Conservation (phyloP, 176 grass and related monocot species). For the Lolium multiflorum region DNA sequence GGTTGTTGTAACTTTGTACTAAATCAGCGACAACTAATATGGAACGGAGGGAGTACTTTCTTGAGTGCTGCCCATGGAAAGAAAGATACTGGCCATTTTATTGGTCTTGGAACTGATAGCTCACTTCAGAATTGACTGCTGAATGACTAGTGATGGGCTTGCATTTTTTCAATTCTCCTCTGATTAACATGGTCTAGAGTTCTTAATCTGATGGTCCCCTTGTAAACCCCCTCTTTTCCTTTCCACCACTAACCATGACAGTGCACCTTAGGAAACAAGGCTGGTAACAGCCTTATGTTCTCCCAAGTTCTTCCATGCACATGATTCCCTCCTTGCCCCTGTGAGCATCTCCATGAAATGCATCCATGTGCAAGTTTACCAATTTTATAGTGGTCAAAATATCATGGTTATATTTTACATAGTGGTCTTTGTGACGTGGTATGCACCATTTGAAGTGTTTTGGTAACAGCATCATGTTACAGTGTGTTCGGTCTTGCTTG, state of each 20-base stretch:
- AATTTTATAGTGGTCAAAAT: conserved; percentile 4
- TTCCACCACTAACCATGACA: background rate
- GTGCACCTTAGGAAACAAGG: conserved; percentile 34
- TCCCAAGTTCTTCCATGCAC: conserved; percentile 27
- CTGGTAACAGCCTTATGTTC: conserved; percentile 38
- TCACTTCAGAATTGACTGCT: conserved; percentile 29
- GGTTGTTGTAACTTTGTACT: no score
- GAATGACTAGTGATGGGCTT: conserved; percentile 25
- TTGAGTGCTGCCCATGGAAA: conserved; percentile 28
- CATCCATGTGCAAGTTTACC: background rate
- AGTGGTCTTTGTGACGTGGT: background rate
- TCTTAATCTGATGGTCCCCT: conserved; percentile 38
- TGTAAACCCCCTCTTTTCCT: conserved; percentile 31
- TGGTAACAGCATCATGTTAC: conserved; percentile 22
- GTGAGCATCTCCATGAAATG: conserved; percentile 18
- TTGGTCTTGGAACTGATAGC: conserved; percentile 32
- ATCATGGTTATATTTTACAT: background rate
- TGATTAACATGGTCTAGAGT: conserved; percentile 24
- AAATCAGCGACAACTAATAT: no score
- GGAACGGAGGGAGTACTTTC: background rate
- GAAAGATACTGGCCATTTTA: conserved; percentile 25
- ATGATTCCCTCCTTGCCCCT: background rate
- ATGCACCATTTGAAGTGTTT: background rate
- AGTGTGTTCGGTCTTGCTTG: conserved; percentile 31
- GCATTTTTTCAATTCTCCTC: conserved; percentile 33